A percentile compares a stretch with the other conserved stretches of the same genome.
These are phyloP conservation scores for Backusella mclennaniae DNA, from an alignment of 192 early-diverging fungal genomes.

Conservation along the genomic window DNA sequence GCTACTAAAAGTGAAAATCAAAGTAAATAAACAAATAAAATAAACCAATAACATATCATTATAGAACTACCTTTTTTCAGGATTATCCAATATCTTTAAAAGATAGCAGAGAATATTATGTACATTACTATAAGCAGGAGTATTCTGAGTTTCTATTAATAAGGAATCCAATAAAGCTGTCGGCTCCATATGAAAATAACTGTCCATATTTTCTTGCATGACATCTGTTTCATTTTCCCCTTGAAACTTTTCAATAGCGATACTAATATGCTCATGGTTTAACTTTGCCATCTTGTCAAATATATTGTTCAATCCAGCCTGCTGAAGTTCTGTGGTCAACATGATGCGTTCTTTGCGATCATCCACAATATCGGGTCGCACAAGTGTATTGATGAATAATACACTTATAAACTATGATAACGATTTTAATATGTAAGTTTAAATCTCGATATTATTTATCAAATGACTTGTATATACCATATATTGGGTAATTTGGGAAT, in stretches of 20 bases:
- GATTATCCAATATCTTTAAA: constrained; percentile 51
- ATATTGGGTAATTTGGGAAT: constrained; percentile 58
- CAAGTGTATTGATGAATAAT: constrained; percentile 72
- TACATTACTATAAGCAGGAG: constrained; percentile 62
- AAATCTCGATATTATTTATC: constrained; percentile 24
- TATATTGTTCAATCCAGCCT: constrained; percentile 47
- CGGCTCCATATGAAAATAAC: constrained; percentile 41
- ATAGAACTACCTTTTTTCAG: constrained; percentile 24
- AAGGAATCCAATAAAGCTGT: constrained; percentile 67
- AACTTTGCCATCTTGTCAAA: constrained; percentile 23
- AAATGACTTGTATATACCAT: constrained; percentile 55
- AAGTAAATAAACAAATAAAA: background rate
- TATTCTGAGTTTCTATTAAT: constrained; percentile 61
- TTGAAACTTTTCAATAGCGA: constrained; percentile 26
- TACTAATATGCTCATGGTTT: constrained; percentile 26
- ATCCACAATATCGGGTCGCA: constrained; percentile 58
- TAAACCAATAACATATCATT: background rate
- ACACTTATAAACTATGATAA: constrained; percentile 58
- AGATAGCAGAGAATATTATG: constrained; percentile 71
- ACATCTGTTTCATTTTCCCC: constrained; percentile 25
- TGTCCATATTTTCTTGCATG: constrained; percentile 40
- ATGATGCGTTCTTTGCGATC: constrained; percentile 68
- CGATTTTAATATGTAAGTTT: background rate
- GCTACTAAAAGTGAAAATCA: background rate
- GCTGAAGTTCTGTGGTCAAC: constrained; percentile 65